phyloP scores from a whole-genome alignment of 768 basidiomycete species.

The Asterophora lycoperdoides region DNA sequence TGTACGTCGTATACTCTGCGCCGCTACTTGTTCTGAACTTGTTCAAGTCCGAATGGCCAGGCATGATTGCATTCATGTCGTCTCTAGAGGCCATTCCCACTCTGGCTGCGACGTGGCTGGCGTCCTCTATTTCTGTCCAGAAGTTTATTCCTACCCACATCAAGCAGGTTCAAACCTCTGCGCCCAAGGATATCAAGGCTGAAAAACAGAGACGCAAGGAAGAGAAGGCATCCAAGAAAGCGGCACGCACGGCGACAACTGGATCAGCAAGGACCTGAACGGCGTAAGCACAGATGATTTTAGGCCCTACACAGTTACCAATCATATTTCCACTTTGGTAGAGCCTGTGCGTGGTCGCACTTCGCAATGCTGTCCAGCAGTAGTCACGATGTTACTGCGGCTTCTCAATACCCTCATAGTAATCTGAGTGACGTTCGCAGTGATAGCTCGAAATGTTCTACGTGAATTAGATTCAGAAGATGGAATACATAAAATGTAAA shows the following conservation, averaged over 20 bases:
- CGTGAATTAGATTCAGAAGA: too few species aligned
- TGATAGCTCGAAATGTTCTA: too few species aligned
- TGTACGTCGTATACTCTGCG: slow-evolving; percentile 37
- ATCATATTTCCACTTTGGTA: too few species aligned
- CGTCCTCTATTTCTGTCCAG: slow-evolving; percentile 21
- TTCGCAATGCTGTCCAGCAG: too few species aligned
- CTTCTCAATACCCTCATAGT: background rate
- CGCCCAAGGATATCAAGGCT: slow-evolving; percentile 74
- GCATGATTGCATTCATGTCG: slow-evolving; percentile 28
- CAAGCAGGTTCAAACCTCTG: slow-evolving; percentile 75
- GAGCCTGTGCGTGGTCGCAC: too few species aligned
- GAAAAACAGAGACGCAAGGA: slow-evolving; percentile 55
- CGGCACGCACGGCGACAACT: slow-evolving; percentile 36
- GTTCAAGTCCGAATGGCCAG: slow-evolving; percentile 37
- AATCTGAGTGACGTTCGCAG: background rate
- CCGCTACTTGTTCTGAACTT: slow-evolving; percentile 16
- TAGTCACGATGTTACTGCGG: too few species aligned
- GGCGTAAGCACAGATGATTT: too few species aligned
- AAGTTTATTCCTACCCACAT: slow-evolving; percentile 66
- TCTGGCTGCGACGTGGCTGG: slow-evolving; percentile 64
- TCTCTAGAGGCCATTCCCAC: slow-evolving; percentile 49
- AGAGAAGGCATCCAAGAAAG: slow-evolving; percentile 44
- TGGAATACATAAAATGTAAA: too few species aligned
- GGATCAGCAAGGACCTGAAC: background rate
- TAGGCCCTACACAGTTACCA: too few species aligned